Base-by-base conservation (phyloP, 2,329 filamentous ascomycete genomes). In the Fusarium lateritium region DNA sequence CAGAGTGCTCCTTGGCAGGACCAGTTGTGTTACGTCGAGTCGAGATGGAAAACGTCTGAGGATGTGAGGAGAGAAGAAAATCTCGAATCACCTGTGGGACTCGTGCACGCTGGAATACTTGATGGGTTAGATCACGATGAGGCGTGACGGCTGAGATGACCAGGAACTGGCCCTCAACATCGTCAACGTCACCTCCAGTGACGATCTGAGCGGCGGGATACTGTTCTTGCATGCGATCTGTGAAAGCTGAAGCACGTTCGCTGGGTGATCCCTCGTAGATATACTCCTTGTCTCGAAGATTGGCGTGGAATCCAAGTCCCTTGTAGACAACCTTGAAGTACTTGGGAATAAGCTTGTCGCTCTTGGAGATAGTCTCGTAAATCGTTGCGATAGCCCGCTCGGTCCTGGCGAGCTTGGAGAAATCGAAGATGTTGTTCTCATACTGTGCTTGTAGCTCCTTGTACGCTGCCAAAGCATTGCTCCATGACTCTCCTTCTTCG, bases 401-500 rank as follows among this genome's bases (percentile, higher is more conserved):
- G 0, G 94, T 92, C 65, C 94, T 88, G 1, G 96, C 94, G 24
- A 99, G 86, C 80, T 99, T 98, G 34, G 91, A 86, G 74, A 97
- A 98, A 80, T 99, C 96, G 78, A 94, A 97, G 1, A 92, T 82
- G 63, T 94, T 97, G 70, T 87, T 89, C 81, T 97, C 94, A 77
- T 98, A 99, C 79, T 98, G 94, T n/a, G 84, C 81, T 47, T 94
- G 92, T 52, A 99, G 89, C 79, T 99, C 95, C 76, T 92, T 92
- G 80, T 99, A 98, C 5, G 93, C 93, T 7, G 89, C 87, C 42
- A 99, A 82, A 2, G 94, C 95, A 78, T 93, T 93, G 74, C 92
- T 92, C 95, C 95, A 98, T 1, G 94, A 94, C 76, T 94, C 91
- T n/a, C 94, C 94, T 63, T 97, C 94, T 76, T 98, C 95, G 69